Base-by-base conservation (phyloP, 495 filamentous ascomycete species). In the Podospora fimiseda region DNA sequence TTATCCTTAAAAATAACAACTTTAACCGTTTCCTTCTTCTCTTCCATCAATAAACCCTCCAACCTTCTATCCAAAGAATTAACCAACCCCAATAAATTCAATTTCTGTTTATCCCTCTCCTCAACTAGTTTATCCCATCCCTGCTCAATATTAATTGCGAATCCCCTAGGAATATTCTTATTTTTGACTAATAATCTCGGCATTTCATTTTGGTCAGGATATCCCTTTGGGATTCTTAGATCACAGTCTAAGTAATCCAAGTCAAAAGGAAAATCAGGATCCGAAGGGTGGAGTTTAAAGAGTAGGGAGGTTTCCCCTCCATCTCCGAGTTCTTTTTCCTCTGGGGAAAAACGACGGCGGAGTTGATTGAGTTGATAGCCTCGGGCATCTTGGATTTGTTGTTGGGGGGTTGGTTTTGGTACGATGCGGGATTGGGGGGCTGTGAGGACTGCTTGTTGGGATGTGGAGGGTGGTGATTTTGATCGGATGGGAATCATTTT, bases 211-310 rank as follows among this genome's bases (percentile, higher is more conserved):
- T 60, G 71, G 24, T 62, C 57, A 11, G 88, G 87, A 63, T 89
- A 93, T 11, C 62, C 65, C 0, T 48, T 52, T 1, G 90, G 88
- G 7, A 96, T 77, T 47, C 70, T 76, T n/a, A 96, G 71, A 2
- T 80, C 71, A 61, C 89, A 90, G 51, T 86, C 73, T n/a, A 94
- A 70, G 18, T 74, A 73, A 9, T 84, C 78, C 54, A 94, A 70
- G 18, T 90, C 86, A 54, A 87, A 94, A 4, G 89, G 84, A 55
- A 92, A 92, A 61, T 94, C 89, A 0, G 89, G 89, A 61, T 94
- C 90, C n/a, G 88, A 91, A 4, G 90, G 90, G 13, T 65, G 68
- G 50, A 96, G 57, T 18, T 71, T 74, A 64, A 95, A 88, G 0
- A 70, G 65, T 18, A 91, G 66, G 13, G 76, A 75, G 6, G 76